Evolutionary conservation across 2,329 filamentous ascomycete species (phyloP), one percentile per base, ranked within the genome.

Genomic region (Phoma sp.): DNA sequence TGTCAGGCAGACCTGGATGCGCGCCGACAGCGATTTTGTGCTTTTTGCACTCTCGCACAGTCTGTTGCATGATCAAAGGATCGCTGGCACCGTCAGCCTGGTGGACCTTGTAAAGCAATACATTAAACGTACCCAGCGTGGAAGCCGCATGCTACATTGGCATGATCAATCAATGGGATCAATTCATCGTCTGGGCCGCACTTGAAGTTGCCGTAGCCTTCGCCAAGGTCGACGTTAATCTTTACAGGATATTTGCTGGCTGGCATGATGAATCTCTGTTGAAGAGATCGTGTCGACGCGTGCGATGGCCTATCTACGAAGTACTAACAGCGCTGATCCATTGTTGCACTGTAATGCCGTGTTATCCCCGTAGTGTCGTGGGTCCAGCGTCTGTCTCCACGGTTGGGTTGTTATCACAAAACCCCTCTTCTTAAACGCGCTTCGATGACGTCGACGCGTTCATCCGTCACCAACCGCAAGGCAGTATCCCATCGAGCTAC

Each of bases 1-100:
- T 77, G 66, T 89, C 86, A n/a, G 83, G 85, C 0, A 88, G 75
- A 1, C 85, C 85, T 0, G 86, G 86, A 61, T 89, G 86, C 0
- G 86, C 86, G 7, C 86, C 86, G 5, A 83, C 74, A 44, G 77
- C 78, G 56, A 88, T 79, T 52, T 78, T 77, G 69, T 86, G 80
- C 37, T 78, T 67, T 70, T 86, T 87, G 72, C 83, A 86, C 14
- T 80, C 75, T 8, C 74, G 75, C 9, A 88, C 81, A 0, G 85
- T 88, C 51, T 83, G 77, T 42, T 80, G 74, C 85, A 88, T 89
- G 48, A 87, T 85, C n/a, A 83, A 65, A 0, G 86, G 85, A 56
- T 89, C 86, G 42, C 75, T 73, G 50, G 23, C 25, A 4, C 10
- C 7, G 30, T 66, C 44, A 66, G 60, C 29, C 10, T 23, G 11